phyloP scores from a whole-genome alignment of 2,329 filamentous ascomycete genomes.

The Pestalotiopsis sp. region DNA sequence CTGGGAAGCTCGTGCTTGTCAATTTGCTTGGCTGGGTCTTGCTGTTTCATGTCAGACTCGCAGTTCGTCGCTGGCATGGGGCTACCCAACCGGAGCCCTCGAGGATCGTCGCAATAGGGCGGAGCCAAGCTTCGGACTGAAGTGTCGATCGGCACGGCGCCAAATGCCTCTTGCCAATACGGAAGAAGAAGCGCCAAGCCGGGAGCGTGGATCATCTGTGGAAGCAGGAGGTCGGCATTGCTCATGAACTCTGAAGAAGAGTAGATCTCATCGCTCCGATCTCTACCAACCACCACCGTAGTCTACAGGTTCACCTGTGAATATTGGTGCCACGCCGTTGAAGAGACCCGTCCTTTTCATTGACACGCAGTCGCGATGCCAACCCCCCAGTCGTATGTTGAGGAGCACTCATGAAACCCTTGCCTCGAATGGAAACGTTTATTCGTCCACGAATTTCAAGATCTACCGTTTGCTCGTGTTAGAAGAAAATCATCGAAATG shows the following conservation, averaged over 20 bases:
- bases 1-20: not conserved
- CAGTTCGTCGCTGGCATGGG: not conserved
- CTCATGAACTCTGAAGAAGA: not conserved
- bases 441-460: not conserved
- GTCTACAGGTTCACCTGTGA: not conserved
- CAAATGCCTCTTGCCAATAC: not conserved
- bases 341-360: not conserved
- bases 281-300: not conserved
- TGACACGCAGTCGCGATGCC: not conserved
- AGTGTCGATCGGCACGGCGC: not conserved
- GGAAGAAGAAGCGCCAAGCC: conserved; percentile 3
- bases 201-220: conserved; percentile 4
- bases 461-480: not conserved
- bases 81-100: not conserved
- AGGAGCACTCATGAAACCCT: not conserved
- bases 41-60: not conserved
- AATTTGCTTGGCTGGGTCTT: not conserved
- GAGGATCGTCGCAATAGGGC: not conserved
- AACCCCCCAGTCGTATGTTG: not conserved
- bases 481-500: not conserved
- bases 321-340: not conserved
- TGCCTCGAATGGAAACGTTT: not conserved
- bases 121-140: not conserved
- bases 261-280: not conserved
- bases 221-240: not conserved